Base-by-base conservation (phyloP, 1,284 basidiomycete species). In the Boletellus deceptivus region DNA sequence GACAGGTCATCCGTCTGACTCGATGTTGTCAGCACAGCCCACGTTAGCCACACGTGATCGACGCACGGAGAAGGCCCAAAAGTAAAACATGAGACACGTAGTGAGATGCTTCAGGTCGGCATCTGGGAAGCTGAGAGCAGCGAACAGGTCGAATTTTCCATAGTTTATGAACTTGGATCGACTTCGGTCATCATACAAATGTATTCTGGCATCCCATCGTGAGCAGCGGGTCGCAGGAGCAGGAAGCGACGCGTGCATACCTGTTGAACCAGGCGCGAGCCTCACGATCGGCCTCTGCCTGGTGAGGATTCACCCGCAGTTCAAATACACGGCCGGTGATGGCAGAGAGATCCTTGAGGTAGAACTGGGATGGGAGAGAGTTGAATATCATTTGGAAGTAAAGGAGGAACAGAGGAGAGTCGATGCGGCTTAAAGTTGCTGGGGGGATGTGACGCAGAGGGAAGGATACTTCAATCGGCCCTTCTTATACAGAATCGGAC, bases 61-160 rank as follows among this genome's bases (percentile, higher is more conserved):
- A 58, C 68, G 25, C 51, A 77, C 75, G 25, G 74, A 68, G 56
- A 76, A 76, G 17, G 75, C 74, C 74, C 74, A 77, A 31, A 74
- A 65, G 60, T 74, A 75, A 55, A 77, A 77, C 37, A 70, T 69
- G 38, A 76, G 65, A 54, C 74, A 70, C 6, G 74, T 76, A 10
- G 65, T 69, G 31, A 76, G 68, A 46, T 75, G 75, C n/a, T 60
- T 53, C n/a, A 62, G 42, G 56, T 76, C 72, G 25, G 74, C 75
- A 42, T 76, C 72, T 4, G 75, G 71, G 55, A 74, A 76, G 49
- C 68, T 68, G 51, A 76, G 65, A 14, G 71, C 69, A 6, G 74
- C 72, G 50, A 75, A 76, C 5, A 72, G 60, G 46, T 74, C 74
- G 51, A 76, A 76, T 59, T 70, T 70, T n/a, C 69, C 67, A 24